These are phyloP conservation scores for Pinus taeda DNA, from an alignment of 75 land plant species.

Conservation along the genomic window DNA sequence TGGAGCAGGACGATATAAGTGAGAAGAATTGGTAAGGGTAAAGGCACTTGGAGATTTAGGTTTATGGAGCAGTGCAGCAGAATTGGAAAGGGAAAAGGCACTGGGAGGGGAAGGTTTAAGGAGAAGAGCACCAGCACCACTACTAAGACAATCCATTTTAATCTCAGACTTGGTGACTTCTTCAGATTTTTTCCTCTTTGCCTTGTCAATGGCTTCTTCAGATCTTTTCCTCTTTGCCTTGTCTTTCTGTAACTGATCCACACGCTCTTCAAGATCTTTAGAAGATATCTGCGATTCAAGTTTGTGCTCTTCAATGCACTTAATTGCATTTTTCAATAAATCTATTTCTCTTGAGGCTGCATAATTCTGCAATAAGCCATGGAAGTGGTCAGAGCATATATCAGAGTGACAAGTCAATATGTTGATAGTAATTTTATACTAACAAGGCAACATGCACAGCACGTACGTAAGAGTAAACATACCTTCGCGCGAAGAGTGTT, in stretches of 20 bases:
- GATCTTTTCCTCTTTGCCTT: constrained; percentile 3
- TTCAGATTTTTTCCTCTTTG: neutral
- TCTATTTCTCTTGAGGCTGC: constrained; percentile 40
- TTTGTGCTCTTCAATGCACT: constrained; percentile 41
- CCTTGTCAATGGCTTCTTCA: neutral
- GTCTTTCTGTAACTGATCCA: constrained; percentile 30
- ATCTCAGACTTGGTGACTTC: no score
- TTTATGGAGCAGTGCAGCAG: neutral
- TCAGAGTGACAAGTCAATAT: neutral
- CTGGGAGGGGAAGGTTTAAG: constrained; percentile 8
- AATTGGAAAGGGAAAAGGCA: constrained; percentile 11
- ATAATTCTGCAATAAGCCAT: constrained; percentile 36
- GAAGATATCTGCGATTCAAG: constrained; percentile 39
- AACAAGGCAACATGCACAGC: neutral
- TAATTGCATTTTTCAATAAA: constrained; percentile 44
- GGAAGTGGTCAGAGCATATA: neutral
- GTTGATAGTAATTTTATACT: neutral
- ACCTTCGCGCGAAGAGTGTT: constrained; percentile 39
- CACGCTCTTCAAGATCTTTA: constrained; percentile 10
- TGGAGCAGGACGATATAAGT: constrained; percentile 18
- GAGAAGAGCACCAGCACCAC: neutral
- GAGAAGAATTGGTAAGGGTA: constrained; percentile 5
- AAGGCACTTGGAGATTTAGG: neutral
- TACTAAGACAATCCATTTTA: no score
- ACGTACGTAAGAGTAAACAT: constrained; percentile 2